Conservation (phyloP, 73 alveolate genomes). For the Tetrahymena elliotti region DNA sequence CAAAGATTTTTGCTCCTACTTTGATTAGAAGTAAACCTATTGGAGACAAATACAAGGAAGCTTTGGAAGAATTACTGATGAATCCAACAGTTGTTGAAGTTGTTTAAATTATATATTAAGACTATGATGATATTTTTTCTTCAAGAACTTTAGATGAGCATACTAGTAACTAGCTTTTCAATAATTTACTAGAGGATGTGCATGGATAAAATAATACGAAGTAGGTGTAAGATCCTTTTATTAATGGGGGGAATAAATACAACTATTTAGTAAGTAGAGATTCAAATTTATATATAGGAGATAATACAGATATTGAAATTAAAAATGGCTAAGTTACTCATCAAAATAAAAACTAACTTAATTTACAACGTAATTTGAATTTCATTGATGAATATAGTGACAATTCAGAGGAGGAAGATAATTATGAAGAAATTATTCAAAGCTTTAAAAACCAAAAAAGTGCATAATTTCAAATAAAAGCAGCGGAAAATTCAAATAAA, state of each 20-base stretch:
- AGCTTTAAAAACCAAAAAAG: not conserved
- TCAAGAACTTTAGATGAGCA: not conserved
- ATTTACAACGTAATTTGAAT: not conserved
- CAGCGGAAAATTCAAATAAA: not conserved
- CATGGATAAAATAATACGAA: not conserved
- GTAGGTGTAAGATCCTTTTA: not conserved
- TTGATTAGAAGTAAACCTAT: not conserved
- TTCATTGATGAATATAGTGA: not conserved
- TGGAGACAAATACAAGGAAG: not conserved
- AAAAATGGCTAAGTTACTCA: not conserved
- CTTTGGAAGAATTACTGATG: not conserved
- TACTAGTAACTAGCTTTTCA: not conserved
- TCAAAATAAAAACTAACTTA: not conserved
- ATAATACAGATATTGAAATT: not conserved
- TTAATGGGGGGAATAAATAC: not conserved
- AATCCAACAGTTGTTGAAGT: not conserved
- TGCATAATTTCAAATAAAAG: not conserved
- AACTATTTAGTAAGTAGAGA: not conserved
- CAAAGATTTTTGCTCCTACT: not conserved
- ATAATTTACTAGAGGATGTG: not conserved
- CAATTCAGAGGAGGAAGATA: not conserved
- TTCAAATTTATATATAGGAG: not conserved
- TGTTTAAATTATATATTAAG: not conserved
- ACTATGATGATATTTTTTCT: not conserved
- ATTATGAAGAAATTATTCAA: not conserved